Evolutionary conservation across 345 rosid genomes (phyloP).

Genomic region (Salix viminalis): DNA sequence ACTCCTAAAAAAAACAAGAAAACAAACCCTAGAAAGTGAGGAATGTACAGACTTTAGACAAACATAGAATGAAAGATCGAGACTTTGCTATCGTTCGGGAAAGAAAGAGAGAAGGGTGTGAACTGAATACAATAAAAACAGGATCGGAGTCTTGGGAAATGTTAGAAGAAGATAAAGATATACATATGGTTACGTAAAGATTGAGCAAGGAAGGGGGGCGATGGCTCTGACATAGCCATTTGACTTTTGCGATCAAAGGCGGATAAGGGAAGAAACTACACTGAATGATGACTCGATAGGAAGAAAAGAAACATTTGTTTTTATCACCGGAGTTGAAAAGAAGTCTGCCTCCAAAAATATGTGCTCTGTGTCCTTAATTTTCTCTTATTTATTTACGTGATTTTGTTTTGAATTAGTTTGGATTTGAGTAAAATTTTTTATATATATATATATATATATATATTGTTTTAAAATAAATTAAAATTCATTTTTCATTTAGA

Average conservation of each 20-base stretch:
- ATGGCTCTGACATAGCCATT: not conserved
- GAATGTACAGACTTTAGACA: not conserved
- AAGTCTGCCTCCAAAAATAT: too few species aligned
- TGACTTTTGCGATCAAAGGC: too few species aligned
- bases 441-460: too few species aligned
- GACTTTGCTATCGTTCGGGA: not conserved
- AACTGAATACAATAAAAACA: not conserved
- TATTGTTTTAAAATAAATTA: too few species aligned
- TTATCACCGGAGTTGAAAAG: too few species aligned
- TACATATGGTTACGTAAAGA: not conserved
- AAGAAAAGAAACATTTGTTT: too few species aligned
- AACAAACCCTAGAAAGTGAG: not conserved
- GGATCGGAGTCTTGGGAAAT: not conserved
- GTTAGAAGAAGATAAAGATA: constrained; percentile 11
- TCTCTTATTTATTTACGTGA: too few species aligned
- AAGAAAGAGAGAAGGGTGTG: not conserved
- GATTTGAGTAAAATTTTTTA: too few species aligned
- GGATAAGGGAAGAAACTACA: not conserved
- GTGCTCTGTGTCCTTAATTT: too few species aligned
- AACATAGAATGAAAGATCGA: not conserved
- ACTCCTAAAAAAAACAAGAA: not conserved
- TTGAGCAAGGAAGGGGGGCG: not conserved
- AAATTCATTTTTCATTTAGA: too few species aligned
- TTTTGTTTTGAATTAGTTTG: too few species aligned
- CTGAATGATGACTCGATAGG: not conserved